phyloP scores from a whole-genome alignment of 2,329 filamentous ascomycete genomes.

The Apiospora hydei region DNA sequence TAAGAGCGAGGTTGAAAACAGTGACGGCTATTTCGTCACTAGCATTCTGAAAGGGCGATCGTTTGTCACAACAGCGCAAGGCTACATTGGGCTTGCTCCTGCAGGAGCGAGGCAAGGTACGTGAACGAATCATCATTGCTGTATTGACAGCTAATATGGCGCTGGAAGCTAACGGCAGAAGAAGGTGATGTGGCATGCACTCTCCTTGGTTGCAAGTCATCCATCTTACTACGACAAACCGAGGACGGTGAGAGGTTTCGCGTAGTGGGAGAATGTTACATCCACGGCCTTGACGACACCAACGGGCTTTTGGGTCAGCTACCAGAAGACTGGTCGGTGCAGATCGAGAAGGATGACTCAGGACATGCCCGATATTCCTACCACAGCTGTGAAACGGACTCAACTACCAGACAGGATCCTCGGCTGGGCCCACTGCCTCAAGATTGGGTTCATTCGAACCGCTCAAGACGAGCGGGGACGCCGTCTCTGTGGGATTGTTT shows the following conservation, averaged over 20 bases:
- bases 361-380: background rate
- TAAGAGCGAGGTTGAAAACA: background rate
- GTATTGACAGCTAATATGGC: background rate
- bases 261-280: background rate
- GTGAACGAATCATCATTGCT: background rate
- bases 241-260: background rate
- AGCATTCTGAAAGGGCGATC: background rate
- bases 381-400: background rate
- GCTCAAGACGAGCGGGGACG: background rate
- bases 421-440: background rate
- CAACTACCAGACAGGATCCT: background rate
- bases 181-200: background rate
- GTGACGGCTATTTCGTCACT: background rate
- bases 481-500: background rate
- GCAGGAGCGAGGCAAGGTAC: background rate
- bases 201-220: background rate
- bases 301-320: background rate
- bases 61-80: background rate
- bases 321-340: background rate
- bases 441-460: background rate
- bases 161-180: background rate
- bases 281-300: background rate
- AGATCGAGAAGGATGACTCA: background rate
- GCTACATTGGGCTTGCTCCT: background rate
- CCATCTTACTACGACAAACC: background rate